Percentiles rank a stretch among this genome's conserved stretches.
Evolutionary conservation across 306 rosid species (phyloP).

Genomic region (Glycine tomentella): DNA sequence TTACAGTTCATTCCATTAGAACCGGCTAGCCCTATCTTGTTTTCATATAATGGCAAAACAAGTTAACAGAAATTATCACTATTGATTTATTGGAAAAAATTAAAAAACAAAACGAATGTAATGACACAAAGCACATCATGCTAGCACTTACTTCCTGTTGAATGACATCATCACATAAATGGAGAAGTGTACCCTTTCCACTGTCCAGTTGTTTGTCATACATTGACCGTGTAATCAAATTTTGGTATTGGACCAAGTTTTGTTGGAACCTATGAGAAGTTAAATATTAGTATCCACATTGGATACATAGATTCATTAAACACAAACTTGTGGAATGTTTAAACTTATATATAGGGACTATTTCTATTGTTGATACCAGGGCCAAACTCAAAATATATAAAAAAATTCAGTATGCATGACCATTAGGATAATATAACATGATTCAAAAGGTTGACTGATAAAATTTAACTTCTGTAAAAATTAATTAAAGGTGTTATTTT

Average conservation of each 20-base stretch:
- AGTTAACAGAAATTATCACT: not conserved
- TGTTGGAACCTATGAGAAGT: conserved; percentile 73
- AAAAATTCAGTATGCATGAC: too few species aligned
- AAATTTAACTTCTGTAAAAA: not conserved
- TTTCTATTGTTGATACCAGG: too few species aligned
- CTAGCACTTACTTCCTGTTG: conserved; percentile 85
- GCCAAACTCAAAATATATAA: too few species aligned
- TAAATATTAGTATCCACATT: conserved; percentile 21
- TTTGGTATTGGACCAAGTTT: conserved; percentile 79
- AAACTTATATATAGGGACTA: too few species aligned
- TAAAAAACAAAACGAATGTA: not conserved
- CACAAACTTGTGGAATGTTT: too few species aligned
- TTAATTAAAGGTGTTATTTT: not conserved
- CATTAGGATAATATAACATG: too few species aligned
- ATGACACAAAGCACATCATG: conserved; percentile 26
- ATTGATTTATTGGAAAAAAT: conserved; percentile 20
- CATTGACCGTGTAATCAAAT: conserved; percentile 91
- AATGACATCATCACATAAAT: conserved; percentile 94
- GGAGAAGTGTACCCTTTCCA: conserved; percentile 92
- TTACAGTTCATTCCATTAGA: conserved; percentile 1
- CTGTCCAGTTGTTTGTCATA: conserved; percentile 94
- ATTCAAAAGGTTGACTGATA: not conserved
- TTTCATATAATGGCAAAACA: not conserved
- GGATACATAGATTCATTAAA: conserved; percentile 4
- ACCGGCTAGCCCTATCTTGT: not conserved